Base-by-base conservation (phyloP, 2,329 filamentous ascomycete species). In the Hymenoscyphus albidus region DNA sequence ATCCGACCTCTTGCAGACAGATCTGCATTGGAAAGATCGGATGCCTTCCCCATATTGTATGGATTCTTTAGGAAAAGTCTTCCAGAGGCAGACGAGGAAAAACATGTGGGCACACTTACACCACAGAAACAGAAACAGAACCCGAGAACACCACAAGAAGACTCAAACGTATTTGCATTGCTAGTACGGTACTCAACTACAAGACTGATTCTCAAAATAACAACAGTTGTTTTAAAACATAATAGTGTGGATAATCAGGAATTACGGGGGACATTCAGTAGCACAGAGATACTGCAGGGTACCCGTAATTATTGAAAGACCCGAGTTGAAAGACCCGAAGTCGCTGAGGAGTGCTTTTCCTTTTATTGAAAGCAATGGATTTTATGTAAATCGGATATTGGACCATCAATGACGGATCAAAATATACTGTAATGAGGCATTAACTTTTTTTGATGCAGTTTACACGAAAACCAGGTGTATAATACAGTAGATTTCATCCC, bases 381-480 rank as follows among this genome's bases (percentile, higher is more conserved):
- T 12, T 18, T 18, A 14, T 27, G 12, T 54, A 13, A 27, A 54
- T 14, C 48, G 7, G 18, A 12, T 6, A 9, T 54, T 35, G 14
- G 39, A 58, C 18, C 35, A 10, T 31, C 13, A 27, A 40, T 14
- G 18, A 31, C 3, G 32, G 55, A n/a, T 51, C 40, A 22, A 60
- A 27, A 51, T n/a, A 27, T 51, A 39, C 31, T 54, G 31, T 22
- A n/a, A 31, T 63, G 58, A 63, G 64, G 58, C 61, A 65, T 63
- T 63, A 58, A 61, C 58, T 38, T 62, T 55, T 56, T 66, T 69
- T 65, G 63, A 66, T 68, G 65, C 61, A 65, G 35, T 55, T 59
- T 65, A 68, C 66, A 65, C 64, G 48, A 67, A 67, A 64, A 64
- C 18, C 63, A 62, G 68, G 67, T 67, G 68, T 70, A 71, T 72